Evolutionary conservation across 805 yeast genomes (phyloP), one percentile per base, ranked within the genome.

Genomic region (Candida alai): DNA sequence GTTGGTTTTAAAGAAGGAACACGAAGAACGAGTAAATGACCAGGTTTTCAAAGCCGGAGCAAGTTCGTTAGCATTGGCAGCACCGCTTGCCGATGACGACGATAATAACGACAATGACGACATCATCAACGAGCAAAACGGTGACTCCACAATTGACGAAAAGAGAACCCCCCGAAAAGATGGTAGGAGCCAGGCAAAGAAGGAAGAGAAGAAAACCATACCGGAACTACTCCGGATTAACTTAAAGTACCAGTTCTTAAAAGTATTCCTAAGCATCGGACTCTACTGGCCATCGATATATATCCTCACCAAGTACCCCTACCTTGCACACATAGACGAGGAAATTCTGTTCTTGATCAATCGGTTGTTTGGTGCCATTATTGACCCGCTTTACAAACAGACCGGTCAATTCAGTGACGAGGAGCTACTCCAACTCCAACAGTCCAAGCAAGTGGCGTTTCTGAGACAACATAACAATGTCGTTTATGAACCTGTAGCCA

Each of bases 41-140:
- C 72, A 76, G 38, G 74, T 84, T 0, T 65, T 69, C 46, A 65
- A 67, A 41, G 81, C 89, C 0, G 70, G 75, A 16, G 81, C 85
- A 0, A 84, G 82, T 41, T 95, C 95, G 0, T 60, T 89, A 31
- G 93, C 97, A 0, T 54, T 88, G 45, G 96, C 96, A 5, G 93
- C 93, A 7, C 95, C 96, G 0, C 63, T 89, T 24, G 66, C 70
- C 3, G 78, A 76, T 24, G 83, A 75, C 16, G 76, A 68, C 6
- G 64, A 60, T n/a, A 58, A 48, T n/a, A 21, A 22, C 6, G 78
- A 76, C 24, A 83, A 75, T 16, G 76, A 68, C 6, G 64, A 60
- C 11, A 58, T 48, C n/a, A 21, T 22, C 6, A 18, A 6, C 9
- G 28, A 24, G 11, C 3, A 30, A 15, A 26, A 24, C 12, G 21